Conservation (phyloP, 495 filamentous ascomycete genomes). For the Delitschia confertaspora region DNA sequence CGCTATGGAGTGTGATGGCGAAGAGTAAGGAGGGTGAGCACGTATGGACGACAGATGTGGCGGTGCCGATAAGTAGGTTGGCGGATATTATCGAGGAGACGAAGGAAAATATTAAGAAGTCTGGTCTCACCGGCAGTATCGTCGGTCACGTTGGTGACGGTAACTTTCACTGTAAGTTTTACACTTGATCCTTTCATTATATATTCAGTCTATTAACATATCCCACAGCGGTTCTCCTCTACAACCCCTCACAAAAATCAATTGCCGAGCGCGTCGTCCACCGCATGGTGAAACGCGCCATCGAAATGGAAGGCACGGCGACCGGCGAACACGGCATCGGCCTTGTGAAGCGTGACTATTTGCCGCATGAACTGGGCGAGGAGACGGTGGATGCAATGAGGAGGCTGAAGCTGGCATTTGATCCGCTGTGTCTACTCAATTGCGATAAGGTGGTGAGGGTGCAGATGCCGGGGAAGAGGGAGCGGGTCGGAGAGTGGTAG, state of each 20-base stretch:
- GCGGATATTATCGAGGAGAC: constrained; percentile 72
- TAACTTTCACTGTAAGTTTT: constrained; percentile 62
- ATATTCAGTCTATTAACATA: constrained; percentile 7
- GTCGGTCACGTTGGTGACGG: constrained; percentile 79
- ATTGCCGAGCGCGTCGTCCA: constrained; percentile 64
- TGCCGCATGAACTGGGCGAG: constrained; percentile 63
- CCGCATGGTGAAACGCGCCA: constrained; percentile 73
- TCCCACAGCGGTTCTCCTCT: constrained; percentile 55
- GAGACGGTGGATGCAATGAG: constrained; percentile 71
- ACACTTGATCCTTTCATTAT: background rate
- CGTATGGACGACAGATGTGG: constrained; percentile 80
- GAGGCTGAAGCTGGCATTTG: constrained; percentile 65
- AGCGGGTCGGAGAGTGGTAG: constrained; percentile 38
- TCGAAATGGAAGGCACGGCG: constrained; percentile 75
- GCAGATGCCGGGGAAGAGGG: constrained; percentile 31
- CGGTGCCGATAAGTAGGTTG: constrained; percentile 64
- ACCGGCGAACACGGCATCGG: constrained; percentile 80
- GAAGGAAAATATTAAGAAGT: constrained; percentile 57
- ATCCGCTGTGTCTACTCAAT: constrained; percentile 69
- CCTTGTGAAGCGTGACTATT: constrained; percentile 72
- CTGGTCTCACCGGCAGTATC: constrained; percentile 61
- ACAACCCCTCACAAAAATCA: constrained; percentile 54
- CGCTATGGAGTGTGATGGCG: constrained; percentile 67
- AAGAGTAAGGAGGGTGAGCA: constrained; percentile 44
- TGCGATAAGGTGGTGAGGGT: constrained; percentile 68